Percentiles rank a stretch among this genome's conserved stretches.
Conservation (phyloP, 1,284 basidiomycete genomes). For the Ganoderma leucocontextum region DNA sequence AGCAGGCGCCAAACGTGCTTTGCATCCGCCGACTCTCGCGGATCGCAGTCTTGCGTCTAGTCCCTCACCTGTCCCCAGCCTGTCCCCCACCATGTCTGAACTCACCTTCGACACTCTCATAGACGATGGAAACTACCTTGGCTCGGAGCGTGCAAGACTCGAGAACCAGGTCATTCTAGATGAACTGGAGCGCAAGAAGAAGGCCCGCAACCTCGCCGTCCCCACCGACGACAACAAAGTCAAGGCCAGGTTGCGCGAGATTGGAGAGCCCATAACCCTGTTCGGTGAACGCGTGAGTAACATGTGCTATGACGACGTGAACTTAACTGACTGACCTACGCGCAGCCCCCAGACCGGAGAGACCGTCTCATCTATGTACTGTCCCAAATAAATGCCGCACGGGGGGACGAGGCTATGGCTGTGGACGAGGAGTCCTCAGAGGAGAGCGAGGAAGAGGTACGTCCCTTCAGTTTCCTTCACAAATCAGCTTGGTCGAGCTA, state of each 20-base stretch:
- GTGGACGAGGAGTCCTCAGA: constrained; percentile 72
- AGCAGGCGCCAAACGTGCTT: not conserved
- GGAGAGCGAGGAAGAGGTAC: constrained; percentile 82
- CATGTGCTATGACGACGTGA: not conserved
- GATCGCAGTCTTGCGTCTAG: constrained; percentile 7
- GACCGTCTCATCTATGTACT: constrained; percentile 94
- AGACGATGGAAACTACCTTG: constrained; percentile 78
- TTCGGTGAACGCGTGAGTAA: constrained; percentile 93
- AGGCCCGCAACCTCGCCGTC: constrained; percentile 92
- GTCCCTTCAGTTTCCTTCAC: constrained; percentile 30
- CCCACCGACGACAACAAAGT: constrained; percentile 97
- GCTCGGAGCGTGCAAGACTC: constrained; percentile 73
- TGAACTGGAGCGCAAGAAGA: constrained; percentile 95
- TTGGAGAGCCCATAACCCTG: constrained; percentile 95
- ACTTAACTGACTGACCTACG: constrained; percentile 27
- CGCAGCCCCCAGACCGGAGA: constrained; percentile 84
- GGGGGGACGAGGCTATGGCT: constrained; percentile 76
- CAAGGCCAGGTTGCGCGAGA: constrained; percentile 86
- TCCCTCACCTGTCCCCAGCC: constrained; percentile 40
- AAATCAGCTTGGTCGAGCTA: constrained; percentile 14
- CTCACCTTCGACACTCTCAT: constrained; percentile 76
- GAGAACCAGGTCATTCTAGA: constrained; percentile 88
- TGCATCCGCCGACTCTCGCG: not conserved
- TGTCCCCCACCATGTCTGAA: constrained; percentile 71
- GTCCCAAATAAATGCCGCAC: constrained; percentile 87